Conservation (phyloP, 2,329 filamentous ascomycete genomes). For the Polychaeton citri region DNA sequence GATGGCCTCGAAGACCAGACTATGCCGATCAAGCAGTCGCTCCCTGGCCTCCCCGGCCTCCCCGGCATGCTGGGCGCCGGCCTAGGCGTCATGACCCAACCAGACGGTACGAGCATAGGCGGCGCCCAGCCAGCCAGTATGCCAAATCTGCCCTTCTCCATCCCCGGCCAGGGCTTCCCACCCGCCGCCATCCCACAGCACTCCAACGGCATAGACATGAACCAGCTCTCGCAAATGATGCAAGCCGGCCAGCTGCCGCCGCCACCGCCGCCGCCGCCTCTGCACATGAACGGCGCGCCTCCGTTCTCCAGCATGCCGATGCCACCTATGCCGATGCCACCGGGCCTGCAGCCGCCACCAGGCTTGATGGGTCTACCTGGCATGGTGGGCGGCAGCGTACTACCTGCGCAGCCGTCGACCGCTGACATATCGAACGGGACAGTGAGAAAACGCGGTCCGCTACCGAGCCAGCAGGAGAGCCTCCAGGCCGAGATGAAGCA, state of each 20-base stretch:
- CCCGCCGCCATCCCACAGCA: slow-evolving; percentile 8
- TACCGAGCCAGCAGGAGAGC: slow-evolving; percentile 76
- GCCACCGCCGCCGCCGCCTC: slow-evolving; percentile 13
- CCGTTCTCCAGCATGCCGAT: slow-evolving; percentile 13
- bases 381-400: slow-evolving; percentile 2
- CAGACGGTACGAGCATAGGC: slow-evolving; percentile 31
- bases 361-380: slow-evolving; percentile 17
- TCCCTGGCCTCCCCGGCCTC: slow-evolving; percentile 49
- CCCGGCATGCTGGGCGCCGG: slow-evolving; percentile 23
- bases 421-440: slow-evolving; percentile 10
- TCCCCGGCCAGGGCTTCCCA: slow-evolving; percentile 10
- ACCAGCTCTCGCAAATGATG: slow-evolving; percentile 18
- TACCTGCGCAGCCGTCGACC: slow-evolving; percentile 1
- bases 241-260: slow-evolving; percentile 15
- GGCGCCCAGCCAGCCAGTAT: slow-evolving; percentile 21
- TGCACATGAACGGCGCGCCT: slow-evolving; percentile 9
- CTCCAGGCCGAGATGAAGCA: slow-evolving; percentile 61
- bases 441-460: slow-evolving; percentile 47
- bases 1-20: slow-evolving; percentile 88
- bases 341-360: slow-evolving; percentile 10
- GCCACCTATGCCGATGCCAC: slow-evolving; percentile 23
- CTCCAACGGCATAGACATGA: slow-evolving; percentile 16
- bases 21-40: slow-evolving; percentile 49
- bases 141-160: slow-evolving; percentile 7
- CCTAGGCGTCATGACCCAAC: slow-evolving; percentile 14